phyloP scores from a whole-genome alignment of 768 basidiomycete species.

The Mycena metata region DNA sequence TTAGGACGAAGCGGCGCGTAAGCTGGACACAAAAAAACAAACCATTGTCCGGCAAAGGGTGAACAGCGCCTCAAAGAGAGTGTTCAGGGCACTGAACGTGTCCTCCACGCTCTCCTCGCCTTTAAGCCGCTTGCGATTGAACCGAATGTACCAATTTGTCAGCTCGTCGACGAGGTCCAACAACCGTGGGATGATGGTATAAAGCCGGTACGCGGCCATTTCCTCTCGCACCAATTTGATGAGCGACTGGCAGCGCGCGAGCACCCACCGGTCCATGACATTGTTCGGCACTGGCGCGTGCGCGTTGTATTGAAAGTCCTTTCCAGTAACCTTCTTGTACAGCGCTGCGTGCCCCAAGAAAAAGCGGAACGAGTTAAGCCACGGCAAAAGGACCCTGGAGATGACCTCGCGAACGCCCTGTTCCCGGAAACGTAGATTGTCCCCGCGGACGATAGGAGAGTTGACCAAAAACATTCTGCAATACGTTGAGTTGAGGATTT shows the following conservation, averaged over 20 bases:
- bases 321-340: conserved; percentile 82
- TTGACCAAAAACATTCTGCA: conserved; percentile 97
- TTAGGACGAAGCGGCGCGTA: conserved; percentile 13
- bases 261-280: conserved; percentile 99
- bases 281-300: conserved; percentile 87
- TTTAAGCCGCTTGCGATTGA: conserved; percentile 96
- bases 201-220: conserved; percentile 97
- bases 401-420: conserved; percentile 98
- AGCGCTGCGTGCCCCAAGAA: conserved; percentile 95
- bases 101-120: conserved; percentile 94
- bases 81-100: conserved; percentile 90
- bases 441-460: conserved; percentile 97
- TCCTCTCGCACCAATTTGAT: conserved; percentile 92
- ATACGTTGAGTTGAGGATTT: neutral
- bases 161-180: conserved; percentile 94
- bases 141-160: conserved; percentile 99
- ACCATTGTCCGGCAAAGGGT: conserved; percentile 98
- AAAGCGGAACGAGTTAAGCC: conserved; percentile 99
- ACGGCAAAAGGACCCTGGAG: conserved; percentile 95
- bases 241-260: conserved; percentile 97
- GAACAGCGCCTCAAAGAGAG: conserved; percentile 94
- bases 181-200: conserved; percentile 96
- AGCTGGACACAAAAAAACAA: conserved; percentile 33
- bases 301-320: conserved; percentile 89
- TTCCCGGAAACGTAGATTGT: conserved; percentile 98